A percentile compares a stretch with the other conserved stretches of the same genome.
These are phyloP conservation scores for Dendrobium officinale DNA, from an alignment of 106 monocot genomes.

Conservation along the genomic window DNA sequence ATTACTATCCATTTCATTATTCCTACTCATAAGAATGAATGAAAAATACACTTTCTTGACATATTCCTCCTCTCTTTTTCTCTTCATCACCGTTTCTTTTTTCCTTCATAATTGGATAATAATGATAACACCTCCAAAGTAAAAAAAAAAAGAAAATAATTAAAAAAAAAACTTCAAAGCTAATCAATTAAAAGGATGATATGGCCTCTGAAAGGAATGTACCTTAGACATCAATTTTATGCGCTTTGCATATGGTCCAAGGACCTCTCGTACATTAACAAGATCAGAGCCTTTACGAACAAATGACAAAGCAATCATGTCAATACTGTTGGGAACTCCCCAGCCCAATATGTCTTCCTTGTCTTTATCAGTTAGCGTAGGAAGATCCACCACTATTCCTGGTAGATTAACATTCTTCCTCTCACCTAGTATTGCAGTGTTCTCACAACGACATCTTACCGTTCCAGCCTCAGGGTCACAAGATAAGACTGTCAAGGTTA, in stretches of 20 bases:
- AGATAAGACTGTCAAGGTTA: constrained; percentile 69
- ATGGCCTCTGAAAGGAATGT: background rate
- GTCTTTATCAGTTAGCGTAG: constrained; percentile 83
- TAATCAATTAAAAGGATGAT: background rate
- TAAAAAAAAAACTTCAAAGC: background rate
- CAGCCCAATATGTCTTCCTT: constrained; percentile 78
- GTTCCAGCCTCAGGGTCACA: constrained; percentile 67
- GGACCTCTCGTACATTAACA: constrained; percentile 68
- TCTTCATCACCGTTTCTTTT: no score
- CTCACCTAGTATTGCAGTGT: constrained; percentile 72
- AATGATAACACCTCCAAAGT: no score
- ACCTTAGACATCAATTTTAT: constrained; percentile 98
- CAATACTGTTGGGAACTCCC: constrained; percentile 85
- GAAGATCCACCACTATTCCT: constrained; percentile 81
- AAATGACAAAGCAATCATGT: constrained; percentile 89
- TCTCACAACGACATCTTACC: constrained; percentile 76
- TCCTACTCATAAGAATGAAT: no score
- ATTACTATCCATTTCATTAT: no score
- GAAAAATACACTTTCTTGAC: no score
- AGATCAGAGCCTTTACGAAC: constrained; percentile 92
- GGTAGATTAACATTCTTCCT: constrained; percentile 96
- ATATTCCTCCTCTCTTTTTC: no score
- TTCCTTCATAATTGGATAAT: no score
- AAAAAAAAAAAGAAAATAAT: no score
- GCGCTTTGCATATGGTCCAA: constrained; percentile 60